Evolutionary conservation across 495 filamentous ascomycete genomes (phyloP).

Genomic region (Elasticomyces elasticus): DNA sequence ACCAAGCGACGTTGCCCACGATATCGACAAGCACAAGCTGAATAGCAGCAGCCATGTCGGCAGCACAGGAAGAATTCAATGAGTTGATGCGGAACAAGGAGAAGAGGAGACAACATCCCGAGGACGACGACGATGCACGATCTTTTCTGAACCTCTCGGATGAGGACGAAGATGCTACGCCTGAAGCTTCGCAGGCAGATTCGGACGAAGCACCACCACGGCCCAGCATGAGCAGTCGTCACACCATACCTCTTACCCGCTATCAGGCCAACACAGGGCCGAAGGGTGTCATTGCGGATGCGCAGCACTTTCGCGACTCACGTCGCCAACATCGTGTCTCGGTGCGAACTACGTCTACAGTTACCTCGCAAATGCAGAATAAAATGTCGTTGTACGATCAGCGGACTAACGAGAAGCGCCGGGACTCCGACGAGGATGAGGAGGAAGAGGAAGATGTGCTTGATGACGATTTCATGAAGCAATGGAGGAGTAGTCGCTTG

Average conservation of each 20-base stretch:
- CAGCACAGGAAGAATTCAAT: conserved; percentile 82
- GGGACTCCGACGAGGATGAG: conserved; percentile 19
- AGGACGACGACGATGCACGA: conserved; percentile 12
- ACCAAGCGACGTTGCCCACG: not conserved
- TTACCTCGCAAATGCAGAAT: conserved; percentile 8
- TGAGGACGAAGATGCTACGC: conserved; percentile 41
- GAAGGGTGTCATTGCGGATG: conserved; percentile 96
- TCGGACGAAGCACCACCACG: conserved; percentile 48
- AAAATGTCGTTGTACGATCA: conserved; percentile 17
- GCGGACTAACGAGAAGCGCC: conserved; percentile 21
- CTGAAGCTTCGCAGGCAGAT: conserved; percentile 27
- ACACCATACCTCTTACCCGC: conserved; percentile 39
- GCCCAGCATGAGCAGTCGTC: conserved; percentile 43
- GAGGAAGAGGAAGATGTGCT: conserved; percentile 50
- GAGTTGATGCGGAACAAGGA: conserved; percentile 52
- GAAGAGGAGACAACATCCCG: conserved; percentile 37
- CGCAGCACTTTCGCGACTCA: conserved; percentile 78
- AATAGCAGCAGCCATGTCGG: conserved; percentile 22
- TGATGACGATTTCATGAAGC: conserved; percentile 71
- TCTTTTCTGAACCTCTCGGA: conserved; percentile 27
- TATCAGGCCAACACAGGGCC: conserved; percentile 80
- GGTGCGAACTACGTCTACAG: conserved; percentile 12
- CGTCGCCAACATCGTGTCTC: conserved; percentile 44
- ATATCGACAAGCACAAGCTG: not conserved
- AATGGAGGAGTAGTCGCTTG: conserved; percentile 72